Evolutionary conservation across 1,284 basidiomycete genomes (phyloP), one percentile per base, ranked within the genome.

Genomic region (Bondarzewia mesenterica): DNA sequence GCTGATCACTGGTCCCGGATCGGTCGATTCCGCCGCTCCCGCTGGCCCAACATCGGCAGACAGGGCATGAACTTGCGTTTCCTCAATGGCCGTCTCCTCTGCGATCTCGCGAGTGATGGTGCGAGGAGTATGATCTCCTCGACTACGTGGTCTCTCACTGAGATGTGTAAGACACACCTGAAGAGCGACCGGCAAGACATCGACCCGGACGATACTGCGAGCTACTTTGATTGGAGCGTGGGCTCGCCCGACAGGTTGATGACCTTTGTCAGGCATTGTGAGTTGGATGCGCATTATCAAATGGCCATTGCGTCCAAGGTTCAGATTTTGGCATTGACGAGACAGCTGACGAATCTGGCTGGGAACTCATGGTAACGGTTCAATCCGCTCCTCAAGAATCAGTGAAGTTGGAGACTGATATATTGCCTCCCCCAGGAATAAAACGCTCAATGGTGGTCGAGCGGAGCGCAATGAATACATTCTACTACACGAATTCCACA

Each of bases 391-490:
- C 16, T 15, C 18, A 6, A 20, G 42, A n/a, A 38, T 29, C 7
- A 22, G 16, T 36, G n/a, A n/a, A n/a, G n/a, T 12, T 21, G 42
- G 5, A 4, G 21, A 38, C 22, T 29, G 41, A 23, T 27, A 55
- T 14, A 57, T 25, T n/a, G 37, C 29, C 7, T 23, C 25, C 38
- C 18, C 5, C 54, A 93, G 91, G 91, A 96, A 93, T 65, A 89
- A 93, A 59, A 97, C 94, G 0, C 67, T 97, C 42, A 94, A 93
- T 57, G 91, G 93, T 56, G 95, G 95, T 57, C 91, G 96, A 53
- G 94, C 96, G 0, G 94, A 98, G 63, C 88, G 96, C 32, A 99
- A 99, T 68, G 96, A 99, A 68, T 99, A 95, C 73, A 99, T 99
- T 78, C 69, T 99, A 52, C 74, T 99, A 16, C 96, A 99, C 68